Evolutionary conservation across 169 alveolate species (phyloP).

Genomic region (Plasmodium knowlesi): DNA sequence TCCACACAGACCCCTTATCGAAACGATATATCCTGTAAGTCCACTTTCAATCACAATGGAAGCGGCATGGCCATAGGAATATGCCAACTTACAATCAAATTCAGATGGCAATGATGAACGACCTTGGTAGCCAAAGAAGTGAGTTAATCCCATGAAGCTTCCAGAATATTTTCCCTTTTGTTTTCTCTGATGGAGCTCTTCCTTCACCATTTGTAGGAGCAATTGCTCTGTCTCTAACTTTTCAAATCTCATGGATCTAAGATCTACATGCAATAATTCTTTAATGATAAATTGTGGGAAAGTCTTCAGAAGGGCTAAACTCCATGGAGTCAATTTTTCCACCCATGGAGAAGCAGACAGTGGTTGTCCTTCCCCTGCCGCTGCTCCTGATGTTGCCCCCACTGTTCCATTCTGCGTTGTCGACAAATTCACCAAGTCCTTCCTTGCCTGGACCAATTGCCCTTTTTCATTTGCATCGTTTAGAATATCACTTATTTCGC

Average conservation of each 20-base stretch:
- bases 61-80: constrained; percentile 96
- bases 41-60: constrained; percentile 93
- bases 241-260: constrained; percentile 81
- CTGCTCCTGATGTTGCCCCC: background rate
- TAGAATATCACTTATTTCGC: constrained; percentile 91
- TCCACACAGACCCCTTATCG: constrained; percentile 94
- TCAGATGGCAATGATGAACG: constrained; percentile 98
- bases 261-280: constrained; percentile 90
- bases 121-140: constrained; percentile 98
- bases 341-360: constrained; percentile 77
- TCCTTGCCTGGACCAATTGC: constrained; percentile 73
- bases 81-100: constrained; percentile 95
- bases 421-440: constrained; percentile 53
- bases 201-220: constrained; percentile 93
- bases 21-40: constrained; percentile 94
- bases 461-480: constrained; percentile 80
- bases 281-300: constrained; percentile 95
- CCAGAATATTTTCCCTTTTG: constrained; percentile 92
- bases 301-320: constrained; percentile 92
- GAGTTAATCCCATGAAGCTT: constrained; percentile 95
- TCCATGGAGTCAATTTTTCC: constrained; percentile 93
- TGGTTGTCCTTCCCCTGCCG: background rate
- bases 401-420: background rate
- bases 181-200: constrained; percentile 93
- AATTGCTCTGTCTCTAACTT: constrained; percentile 95